These are phyloP conservation scores for Dendrobium nobile DNA, from an alignment of 106 monocot genomes.

Conservation along the genomic window DNA sequence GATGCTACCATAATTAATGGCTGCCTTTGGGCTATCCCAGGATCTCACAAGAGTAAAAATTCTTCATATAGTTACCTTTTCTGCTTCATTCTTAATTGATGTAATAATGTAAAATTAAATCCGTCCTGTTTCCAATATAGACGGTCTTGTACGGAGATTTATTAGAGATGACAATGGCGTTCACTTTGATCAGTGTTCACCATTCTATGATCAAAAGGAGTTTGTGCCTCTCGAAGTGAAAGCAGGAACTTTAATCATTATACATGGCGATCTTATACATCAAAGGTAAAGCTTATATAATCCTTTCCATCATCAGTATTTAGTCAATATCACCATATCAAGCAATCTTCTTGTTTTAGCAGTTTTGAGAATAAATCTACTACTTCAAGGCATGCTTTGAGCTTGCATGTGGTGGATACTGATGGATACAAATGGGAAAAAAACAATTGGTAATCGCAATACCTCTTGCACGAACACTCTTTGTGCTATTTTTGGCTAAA, in stretches of 20 bases:
- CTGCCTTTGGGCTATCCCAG: constrained; percentile 95
- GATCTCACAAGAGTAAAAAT: constrained; percentile 66
- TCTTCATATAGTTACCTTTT: not conserved
- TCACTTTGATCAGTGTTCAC: constrained; percentile 78
- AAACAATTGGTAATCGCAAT: constrained; percentile 69
- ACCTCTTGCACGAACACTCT: not conserved
- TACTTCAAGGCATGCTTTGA: constrained; percentile 80
- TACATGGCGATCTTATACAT: constrained; percentile 94
- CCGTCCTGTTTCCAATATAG: constrained; percentile 17
- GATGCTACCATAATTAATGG: constrained; percentile 84
- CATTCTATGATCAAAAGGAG: constrained; percentile 56
- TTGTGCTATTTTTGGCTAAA: not conserved
- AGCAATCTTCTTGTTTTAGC: constrained; percentile 8
- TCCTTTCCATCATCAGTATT: not conserved
- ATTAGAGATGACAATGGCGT: constrained; percentile 83
- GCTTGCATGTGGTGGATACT: constrained; percentile 87
- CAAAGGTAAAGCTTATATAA: constrained; percentile 50
- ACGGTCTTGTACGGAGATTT: constrained; percentile 85
- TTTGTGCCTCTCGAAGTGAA: constrained; percentile 85
- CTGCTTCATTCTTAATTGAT: not conserved
- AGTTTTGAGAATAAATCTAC: constrained; percentile 82
- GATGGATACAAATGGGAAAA: constrained; percentile 60
- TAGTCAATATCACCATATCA: not conserved
- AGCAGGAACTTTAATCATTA: constrained; percentile 83
- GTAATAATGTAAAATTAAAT: not conserved